Conservation (phyloP, 2,329 filamentous ascomycete species). For the Cercospora janseana region DNA sequence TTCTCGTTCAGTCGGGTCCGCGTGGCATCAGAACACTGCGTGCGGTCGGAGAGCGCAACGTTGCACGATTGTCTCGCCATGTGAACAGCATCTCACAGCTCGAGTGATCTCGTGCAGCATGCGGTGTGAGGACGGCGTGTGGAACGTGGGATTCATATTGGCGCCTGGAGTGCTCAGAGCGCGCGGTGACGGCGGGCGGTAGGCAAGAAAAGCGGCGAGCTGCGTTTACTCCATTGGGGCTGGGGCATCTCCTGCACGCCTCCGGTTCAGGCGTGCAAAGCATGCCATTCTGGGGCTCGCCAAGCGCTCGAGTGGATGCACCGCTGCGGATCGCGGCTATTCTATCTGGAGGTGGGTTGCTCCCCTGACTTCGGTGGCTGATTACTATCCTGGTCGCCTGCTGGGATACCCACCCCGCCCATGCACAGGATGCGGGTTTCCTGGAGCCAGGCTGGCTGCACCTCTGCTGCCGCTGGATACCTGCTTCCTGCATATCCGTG, state of each 20-base stretch:
- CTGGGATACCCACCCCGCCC: conserved; percentile 9
- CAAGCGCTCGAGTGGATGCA: conserved; percentile 9
- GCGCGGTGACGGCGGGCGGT: background rate
- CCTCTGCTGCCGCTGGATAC: conserved; percentile 7
- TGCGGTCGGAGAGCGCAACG: conserved; percentile 13
- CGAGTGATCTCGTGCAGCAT: conserved; percentile 15
- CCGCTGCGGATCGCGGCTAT: conserved; percentile 9
- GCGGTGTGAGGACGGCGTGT: conserved; percentile 12
- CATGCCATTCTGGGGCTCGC: conserved; percentile 11
- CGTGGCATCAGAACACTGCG: conserved; percentile 12
- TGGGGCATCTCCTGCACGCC: conserved; percentile 11
- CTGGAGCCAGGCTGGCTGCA: conserved; percentile 7
- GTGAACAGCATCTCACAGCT: conserved; percentile 14
- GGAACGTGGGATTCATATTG: conserved; percentile 3
- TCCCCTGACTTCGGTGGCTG: conserved; percentile 15
- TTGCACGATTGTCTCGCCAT: conserved; percentile 20
- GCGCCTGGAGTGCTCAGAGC: conserved; percentile 5
- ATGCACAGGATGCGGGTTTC: conserved; percentile 8
- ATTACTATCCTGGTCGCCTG: conserved; percentile 11
- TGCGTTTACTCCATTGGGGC: conserved; percentile 12
- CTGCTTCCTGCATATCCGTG: conserved; percentile 13
- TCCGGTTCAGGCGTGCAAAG: conserved; percentile 12
- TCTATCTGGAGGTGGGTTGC: conserved; percentile 5
- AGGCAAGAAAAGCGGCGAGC: conserved; percentile 4
- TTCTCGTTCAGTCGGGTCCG: conserved; percentile 10